A percentile compares a stretch with the other conserved stretches of the same genome.
Evolutionary conservation across 2,329 filamentous ascomycete species (phyloP).

Genomic region (Ascochyta fabae): DNA sequence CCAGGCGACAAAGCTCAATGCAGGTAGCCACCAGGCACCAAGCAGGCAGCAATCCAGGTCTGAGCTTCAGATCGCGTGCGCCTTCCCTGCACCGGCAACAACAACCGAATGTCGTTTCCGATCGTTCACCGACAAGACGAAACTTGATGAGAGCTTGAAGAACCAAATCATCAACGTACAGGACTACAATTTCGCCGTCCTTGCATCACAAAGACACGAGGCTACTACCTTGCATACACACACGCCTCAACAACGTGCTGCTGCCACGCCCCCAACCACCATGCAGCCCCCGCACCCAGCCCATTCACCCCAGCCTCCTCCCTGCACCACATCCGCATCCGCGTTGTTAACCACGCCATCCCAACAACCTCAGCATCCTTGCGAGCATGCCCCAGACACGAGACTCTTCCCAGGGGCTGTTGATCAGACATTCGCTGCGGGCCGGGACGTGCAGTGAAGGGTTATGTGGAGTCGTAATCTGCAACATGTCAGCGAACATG

Average conservation of each 20-base stretch:
- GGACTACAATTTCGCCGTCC: background rate
- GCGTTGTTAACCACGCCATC: background rate
- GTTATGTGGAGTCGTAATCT: background rate
- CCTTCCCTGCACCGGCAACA: background rate
- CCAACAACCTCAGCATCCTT: conserved; percentile 1
- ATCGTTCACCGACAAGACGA: background rate
- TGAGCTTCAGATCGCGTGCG: background rate
- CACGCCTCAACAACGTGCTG: conserved; percentile 12
- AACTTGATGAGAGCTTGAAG: background rate
- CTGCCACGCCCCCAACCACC: background rate
- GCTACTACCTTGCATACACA: background rate
- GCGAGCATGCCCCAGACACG: background rate
- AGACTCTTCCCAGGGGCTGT: background rate
- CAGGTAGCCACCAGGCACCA: background rate
- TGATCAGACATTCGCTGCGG: conserved; percentile 13
- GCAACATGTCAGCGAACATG: conserved; percentile 12
- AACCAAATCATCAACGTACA: background rate
- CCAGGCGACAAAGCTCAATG: background rate
- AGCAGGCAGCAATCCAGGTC: conserved; percentile 6
- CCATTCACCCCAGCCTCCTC: conserved; percentile 2
- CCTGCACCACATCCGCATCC: background rate
- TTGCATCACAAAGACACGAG: background rate
- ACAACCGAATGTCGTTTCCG: background rate
- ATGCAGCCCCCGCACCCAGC: background rate
- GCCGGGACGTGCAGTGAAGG: conserved; percentile 9